Evolutionary conservation across 176 grass and related monocot genomes (phyloP), one percentile per base, ranked within the genome.

Genomic region (Pontederia crassipes): DNA sequence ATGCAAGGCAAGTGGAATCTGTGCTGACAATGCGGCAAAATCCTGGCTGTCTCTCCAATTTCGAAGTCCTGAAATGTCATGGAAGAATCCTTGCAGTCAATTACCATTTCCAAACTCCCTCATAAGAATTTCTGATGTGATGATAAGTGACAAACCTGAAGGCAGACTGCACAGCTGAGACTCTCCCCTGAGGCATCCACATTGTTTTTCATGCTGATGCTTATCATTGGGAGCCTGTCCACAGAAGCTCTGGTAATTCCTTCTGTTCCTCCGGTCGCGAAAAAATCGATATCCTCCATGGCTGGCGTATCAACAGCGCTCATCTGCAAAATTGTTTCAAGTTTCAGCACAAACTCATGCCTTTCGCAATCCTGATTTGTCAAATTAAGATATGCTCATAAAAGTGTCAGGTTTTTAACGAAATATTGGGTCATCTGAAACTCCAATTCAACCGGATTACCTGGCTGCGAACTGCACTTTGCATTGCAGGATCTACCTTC

Each of bases 401-500:
- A 4, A 35, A 35, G 29, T 35, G 29, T 35, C 29, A 16, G 10
- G 29, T 45, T 46, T 9, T 14, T 4, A 61, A n/a, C 10, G 2
- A n/a, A 40, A 1, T 45, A 28, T 14, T 17, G 2, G 8, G 28
- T 9, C 11, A 4, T 11, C 2, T 59, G 11, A 13, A 24, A 27
- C 14, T 51, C 12, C 62, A 49, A 24, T 12, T 29, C 46, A 0
- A 11, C 49, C 59, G 56, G 75, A 51, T 48, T 82, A 87, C 90
- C 86, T 95, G 90, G 46, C 86, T 96, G 71, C 79, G 83, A 11
- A 96, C 92, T 15, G 92, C 92, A 59, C 82, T 85, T 17, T 96
- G 92, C 32, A 96, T 62, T 55, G 92, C 87, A 57, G 92, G 86
- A 70, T 77, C 86, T 46, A 96, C 92, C 65, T 91, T 96, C 62